Percentiles rank a stretch among this genome's conserved stretches.
These are phyloP conservation scores for Phaffomyces antillensis DNA, from an alignment of 805 yeast species.

Conservation along the genomic window DNA sequence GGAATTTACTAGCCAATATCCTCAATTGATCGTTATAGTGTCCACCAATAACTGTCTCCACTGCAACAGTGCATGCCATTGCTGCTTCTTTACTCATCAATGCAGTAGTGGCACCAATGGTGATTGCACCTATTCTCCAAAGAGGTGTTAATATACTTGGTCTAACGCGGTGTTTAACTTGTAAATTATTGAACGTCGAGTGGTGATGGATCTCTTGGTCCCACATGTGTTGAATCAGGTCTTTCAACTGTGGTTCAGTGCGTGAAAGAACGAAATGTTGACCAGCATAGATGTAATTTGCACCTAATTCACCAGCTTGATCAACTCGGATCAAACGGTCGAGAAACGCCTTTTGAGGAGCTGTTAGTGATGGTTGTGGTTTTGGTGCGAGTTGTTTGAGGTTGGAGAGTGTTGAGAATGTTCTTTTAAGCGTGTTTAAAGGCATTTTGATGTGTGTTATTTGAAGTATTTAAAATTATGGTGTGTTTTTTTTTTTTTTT, in stretches of 20 bases:
- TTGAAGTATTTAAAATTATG: not conserved
- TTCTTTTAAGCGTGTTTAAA: not conserved
- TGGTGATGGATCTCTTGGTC: constrained; percentile 94
- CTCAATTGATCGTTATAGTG: constrained; percentile 91
- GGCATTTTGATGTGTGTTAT: too few relatives aligned
- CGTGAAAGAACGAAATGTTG: constrained; percentile 71
- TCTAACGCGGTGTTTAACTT: constrained; percentile 70
- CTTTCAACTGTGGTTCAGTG: constrained; percentile 60
- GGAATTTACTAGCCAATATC: constrained; percentile 58
- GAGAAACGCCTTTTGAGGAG: constrained; percentile 61
- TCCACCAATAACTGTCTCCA: constrained; percentile 94
- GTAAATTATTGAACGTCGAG: constrained; percentile 72
- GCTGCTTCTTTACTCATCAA: constrained; percentile 89
- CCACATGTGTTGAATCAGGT: constrained; percentile 71
- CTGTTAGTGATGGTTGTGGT: constrained; percentile 19
- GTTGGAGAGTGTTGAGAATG: not conserved
- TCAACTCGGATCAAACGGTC: constrained; percentile 83
- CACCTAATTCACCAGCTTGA: constrained; percentile 98
- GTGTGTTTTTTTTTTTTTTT: not conserved
- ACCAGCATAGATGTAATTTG: constrained; percentile 87
- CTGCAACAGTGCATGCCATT: constrained; percentile 99
- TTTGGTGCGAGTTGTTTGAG: not conserved
- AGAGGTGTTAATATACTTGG: constrained; percentile 89
- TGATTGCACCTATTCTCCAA: constrained; percentile 89
- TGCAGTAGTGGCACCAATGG: constrained; percentile 84